Evolutionary conservation across 768 basidiomycete genomes (phyloP).

Genomic region (Royoungia palumana): DNA sequence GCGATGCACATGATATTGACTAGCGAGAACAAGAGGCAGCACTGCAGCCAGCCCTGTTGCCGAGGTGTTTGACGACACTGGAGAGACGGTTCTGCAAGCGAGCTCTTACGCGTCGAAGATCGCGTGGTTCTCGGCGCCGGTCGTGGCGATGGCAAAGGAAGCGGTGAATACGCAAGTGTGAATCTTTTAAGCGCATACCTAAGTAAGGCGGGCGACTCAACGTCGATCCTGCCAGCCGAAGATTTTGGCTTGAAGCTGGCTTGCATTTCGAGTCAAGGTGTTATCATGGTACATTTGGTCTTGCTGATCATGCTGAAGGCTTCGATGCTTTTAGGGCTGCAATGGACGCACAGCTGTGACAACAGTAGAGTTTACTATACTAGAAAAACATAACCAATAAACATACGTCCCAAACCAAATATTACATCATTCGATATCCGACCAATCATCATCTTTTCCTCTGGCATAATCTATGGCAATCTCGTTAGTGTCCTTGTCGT

Average conservation of each 20-base stretch:
- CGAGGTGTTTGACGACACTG: slow-evolving; percentile 38
- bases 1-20: slow-evolving; percentile 59
- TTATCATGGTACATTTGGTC: slow-evolving; percentile 51
- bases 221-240: slow-evolving; percentile 33
- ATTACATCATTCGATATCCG: slow-evolving; percentile 4
- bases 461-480: slow-evolving; percentile 13
- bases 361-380: no score
- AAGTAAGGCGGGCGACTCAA: background rate
- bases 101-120: slow-evolving; percentile 37
- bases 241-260: slow-evolving; percentile 46
- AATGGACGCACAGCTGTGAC: slow-evolving; percentile 36
- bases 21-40: slow-evolving; percentile 45
- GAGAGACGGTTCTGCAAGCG: slow-evolving; percentile 42
- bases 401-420: background rate
- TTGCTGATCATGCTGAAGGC: slow-evolving; percentile 44
- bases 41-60: slow-evolving; percentile 45
- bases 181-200: no score
- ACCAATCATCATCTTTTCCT: slow-evolving; percentile 16
- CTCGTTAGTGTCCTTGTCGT: slow-evolving; percentile 33
- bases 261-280: slow-evolving; percentile 45
- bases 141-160: slow-evolving; percentile 44
- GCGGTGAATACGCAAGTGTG: slow-evolving; percentile 43
- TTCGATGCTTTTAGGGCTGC: slow-evolving; percentile 45
- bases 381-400: no score
- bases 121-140: slow-evolving; percentile 31